A percentile compares a stretch with the other conserved stretches of the same genome.
These are phyloP conservation scores for Cicer judaicum DNA, from an alignment of 306 rosid genomes.

Conservation along the genomic window DNA sequence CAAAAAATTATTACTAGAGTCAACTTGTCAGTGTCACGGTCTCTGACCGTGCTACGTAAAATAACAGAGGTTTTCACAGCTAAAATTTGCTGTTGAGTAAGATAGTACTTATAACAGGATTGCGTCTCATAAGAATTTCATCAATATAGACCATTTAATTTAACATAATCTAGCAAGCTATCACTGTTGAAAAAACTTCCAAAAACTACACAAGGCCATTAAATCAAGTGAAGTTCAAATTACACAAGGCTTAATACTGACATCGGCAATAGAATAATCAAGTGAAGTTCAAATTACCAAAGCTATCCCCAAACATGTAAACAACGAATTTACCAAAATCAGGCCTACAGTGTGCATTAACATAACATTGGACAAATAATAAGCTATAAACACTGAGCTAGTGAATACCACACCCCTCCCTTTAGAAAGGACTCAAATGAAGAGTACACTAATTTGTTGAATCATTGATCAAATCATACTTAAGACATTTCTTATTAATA, in stretches of 20 bases:
- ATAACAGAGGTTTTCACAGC: neutral
- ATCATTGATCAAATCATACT: neutral
- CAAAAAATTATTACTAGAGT: too few species aligned
- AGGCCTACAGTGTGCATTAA: neutral
- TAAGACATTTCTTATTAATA: neutral
- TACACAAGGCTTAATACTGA: neutral
- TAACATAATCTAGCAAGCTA: neutral
- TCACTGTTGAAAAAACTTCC: neutral
- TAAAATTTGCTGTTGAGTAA: neutral
- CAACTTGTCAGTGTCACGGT: too few species aligned
- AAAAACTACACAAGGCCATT: neutral
- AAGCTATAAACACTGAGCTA: neutral
- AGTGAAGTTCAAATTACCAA: neutral
- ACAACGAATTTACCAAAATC: neutral
- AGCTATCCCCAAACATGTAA: neutral
- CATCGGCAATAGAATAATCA: neutral
- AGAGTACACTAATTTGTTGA: neutral
- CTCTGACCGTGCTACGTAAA: too few species aligned
- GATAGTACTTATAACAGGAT: too few species aligned
- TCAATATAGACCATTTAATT: neutral
- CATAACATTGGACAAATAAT: neutral
- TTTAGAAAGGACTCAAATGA: neutral
- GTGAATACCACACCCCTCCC: neutral
- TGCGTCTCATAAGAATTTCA: neutral
- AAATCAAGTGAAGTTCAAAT: neutral